Evolutionary conservation across 495 filamentous ascomycete species (phyloP).

Genomic region (Lasiosphaeriaceae sp.): DNA sequence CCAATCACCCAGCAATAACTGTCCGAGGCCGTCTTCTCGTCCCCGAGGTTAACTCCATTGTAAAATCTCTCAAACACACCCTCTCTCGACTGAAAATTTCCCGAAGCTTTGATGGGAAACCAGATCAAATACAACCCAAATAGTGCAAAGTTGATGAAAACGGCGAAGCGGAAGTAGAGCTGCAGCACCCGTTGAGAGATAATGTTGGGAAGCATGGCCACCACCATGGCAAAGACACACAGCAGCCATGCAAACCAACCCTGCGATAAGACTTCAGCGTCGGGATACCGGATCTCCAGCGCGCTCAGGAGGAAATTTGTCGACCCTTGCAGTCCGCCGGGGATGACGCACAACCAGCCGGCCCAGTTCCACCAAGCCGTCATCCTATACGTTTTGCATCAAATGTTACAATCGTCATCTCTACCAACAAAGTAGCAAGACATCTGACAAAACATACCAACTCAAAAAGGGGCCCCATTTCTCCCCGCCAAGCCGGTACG

Average conservation of each 20-base stretch:
- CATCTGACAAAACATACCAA: constrained; percentile 10
- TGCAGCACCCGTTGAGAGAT: constrained; percentile 23
- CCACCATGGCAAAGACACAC: constrained; percentile 14
- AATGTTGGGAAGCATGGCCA: constrained; percentile 30
- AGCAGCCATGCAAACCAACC: too few relatives aligned
- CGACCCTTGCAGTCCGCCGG: constrained; percentile 24
- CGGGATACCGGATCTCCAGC: constrained; percentile 30
- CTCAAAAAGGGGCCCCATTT: constrained; percentile 31
- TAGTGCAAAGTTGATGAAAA: constrained; percentile 22
- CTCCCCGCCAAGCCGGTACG: constrained; percentile 26
- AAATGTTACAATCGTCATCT: too few relatives aligned
- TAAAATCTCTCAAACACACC: constrained; percentile 24
- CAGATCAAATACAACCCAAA: constrained; percentile 24
- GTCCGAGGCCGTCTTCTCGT: constrained; percentile 18
- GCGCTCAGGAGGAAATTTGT: constrained; percentile 35
- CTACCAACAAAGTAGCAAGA: too few relatives aligned
- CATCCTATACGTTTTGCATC: constrained; percentile 11
- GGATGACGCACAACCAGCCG: constrained; percentile 28
- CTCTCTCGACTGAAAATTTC: constrained; percentile 19
- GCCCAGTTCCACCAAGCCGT: constrained; percentile 32
- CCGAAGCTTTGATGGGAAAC: constrained; percentile 21
- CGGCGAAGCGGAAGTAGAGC: constrained; percentile 24
- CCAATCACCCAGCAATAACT: constrained; percentile 26
- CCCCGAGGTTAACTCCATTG: constrained; percentile 12
- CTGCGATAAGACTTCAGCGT: not conserved